Conservation (phyloP, 2,329 filamentous ascomycete species). For the Microdochium trichocladiopsis region DNA sequence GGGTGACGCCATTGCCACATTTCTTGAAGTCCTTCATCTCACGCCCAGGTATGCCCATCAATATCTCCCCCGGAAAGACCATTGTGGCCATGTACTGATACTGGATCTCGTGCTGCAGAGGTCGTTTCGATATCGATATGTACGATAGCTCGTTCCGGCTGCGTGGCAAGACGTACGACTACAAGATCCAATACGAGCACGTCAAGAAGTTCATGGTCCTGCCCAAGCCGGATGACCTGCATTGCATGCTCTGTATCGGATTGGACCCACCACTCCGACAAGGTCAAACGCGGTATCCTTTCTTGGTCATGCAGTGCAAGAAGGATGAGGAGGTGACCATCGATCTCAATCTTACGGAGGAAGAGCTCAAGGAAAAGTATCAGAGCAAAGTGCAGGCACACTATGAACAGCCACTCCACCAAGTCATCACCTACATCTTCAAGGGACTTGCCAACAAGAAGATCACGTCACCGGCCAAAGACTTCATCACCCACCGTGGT, state of each 20-base stretch:
- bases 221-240: conserved; percentile 96
- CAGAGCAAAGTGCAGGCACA: conserved; percentile 81
- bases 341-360: conserved; percentile 92
- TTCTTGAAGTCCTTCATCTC: conserved; percentile 92
- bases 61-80: not conserved
- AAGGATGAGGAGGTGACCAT: conserved; percentile 95
- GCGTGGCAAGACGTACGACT: conserved; percentile 98
- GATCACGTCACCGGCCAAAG: conserved; percentile 86
- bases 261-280: conserved; percentile 92
- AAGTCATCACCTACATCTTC: conserved; percentile 94
- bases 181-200: conserved; percentile 97
- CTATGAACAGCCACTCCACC: conserved; percentile 90
- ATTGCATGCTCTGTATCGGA: conserved; percentile 90
- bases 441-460: conserved; percentile 91
- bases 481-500: conserved; percentile 88
- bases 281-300: conserved; percentile 95
- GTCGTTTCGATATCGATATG: conserved; percentile 99
- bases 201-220: conserved; percentile 99
- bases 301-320: conserved; percentile 99
- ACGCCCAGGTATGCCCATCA: conserved; percentile 76
- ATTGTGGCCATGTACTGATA: not conserved
- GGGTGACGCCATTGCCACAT: conserved; percentile 96
- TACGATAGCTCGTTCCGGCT: conserved; percentile 96
- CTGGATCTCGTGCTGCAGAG: conserved; percentile 47
- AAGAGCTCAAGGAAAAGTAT: conserved; percentile 76